Base-by-base conservation (phyloP, 768 basidiomycete genomes). In the Boletus vermiculosoides region DNA sequence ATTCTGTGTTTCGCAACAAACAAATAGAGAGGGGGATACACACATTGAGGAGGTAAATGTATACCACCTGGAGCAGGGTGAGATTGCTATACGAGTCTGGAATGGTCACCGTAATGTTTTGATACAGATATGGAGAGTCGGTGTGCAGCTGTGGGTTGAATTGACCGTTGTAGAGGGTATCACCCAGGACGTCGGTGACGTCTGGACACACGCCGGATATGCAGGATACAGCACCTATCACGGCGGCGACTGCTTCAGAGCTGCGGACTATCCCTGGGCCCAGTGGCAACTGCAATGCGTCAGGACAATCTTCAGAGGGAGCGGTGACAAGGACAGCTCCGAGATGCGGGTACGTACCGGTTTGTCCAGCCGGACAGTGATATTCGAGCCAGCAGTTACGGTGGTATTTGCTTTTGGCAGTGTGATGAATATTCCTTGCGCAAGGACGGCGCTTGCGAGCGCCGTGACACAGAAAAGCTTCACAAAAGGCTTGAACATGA, bases 331-430 rank as follows among this genome's bases (percentile, higher is more conserved):
- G 16, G 46, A 34, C 4, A 30, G n/a, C 42, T 34, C 20, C 4
- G 22, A 31, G 31, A 20, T 7, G 22, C 22, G 45, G 39, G 30
- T 12, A 66, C 78, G 13, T 55, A 80, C 80, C 6, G 76, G 76
- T 55, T 70, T 70, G 47, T 76, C 75, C 12, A 83, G 62, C 51
- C 78, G 69, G 8, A 83, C 72, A 8, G 64, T 70, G 50, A 82
- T 40, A n/a, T 59, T 58, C 2, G 65, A 60, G 18, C 80, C 80
- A 20, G 73, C 65, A 0, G 33, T 25, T 7, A 83, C 69, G 28
- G 62, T 54, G 5, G 72, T 57, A 2, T 72, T 72, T 6, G 70
- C 53, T 1, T 55, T 20, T 4, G 82, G 83, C 9, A 54, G 59
- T 11, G 73, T 68, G 42, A 83, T 78, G 20, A 42, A 45, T 4